Evolutionary conservation across 2,329 filamentous ascomycete genomes (phyloP).

Genomic region (Aspergillus luchuensis): DNA sequence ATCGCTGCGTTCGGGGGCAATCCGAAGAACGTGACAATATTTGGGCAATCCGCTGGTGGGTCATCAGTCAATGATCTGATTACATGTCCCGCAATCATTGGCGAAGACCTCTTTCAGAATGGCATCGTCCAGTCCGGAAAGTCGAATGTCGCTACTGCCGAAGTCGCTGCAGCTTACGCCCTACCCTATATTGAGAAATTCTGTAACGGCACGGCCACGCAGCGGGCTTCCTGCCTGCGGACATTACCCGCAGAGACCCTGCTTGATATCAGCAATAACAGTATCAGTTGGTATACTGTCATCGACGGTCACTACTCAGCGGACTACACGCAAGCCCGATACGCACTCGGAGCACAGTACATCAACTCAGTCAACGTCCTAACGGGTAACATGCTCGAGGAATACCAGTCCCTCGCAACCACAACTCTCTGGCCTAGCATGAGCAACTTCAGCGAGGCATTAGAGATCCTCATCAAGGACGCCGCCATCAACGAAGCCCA

Average conservation of each 20-base stretch:
- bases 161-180: background rate
- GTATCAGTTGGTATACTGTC: background rate
- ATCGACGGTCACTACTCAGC: background rate
- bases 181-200: background rate
- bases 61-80: conserved; percentile 5
- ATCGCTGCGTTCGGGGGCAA: conserved; percentile 10
- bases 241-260: background rate
- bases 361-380: background rate
- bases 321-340: background rate
- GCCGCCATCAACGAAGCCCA: background rate
- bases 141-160: background rate
- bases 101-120: background rate
- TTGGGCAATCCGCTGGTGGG: conserved; percentile 9
- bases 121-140: background rate
- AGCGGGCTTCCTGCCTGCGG: background rate
- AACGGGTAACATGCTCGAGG: background rate
- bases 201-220: background rate
- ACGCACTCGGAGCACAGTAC: background rate
- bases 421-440: background rate
- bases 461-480: background rate
- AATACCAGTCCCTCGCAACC: background rate
- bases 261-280: background rate
- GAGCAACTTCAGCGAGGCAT: background rate
- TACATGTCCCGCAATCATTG: background rate
- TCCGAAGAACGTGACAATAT: conserved; percentile 3